Base-by-base conservation (phyloP, 2,329 filamentous ascomycete genomes). In the Colletotrichum neosansevieriae region DNA sequence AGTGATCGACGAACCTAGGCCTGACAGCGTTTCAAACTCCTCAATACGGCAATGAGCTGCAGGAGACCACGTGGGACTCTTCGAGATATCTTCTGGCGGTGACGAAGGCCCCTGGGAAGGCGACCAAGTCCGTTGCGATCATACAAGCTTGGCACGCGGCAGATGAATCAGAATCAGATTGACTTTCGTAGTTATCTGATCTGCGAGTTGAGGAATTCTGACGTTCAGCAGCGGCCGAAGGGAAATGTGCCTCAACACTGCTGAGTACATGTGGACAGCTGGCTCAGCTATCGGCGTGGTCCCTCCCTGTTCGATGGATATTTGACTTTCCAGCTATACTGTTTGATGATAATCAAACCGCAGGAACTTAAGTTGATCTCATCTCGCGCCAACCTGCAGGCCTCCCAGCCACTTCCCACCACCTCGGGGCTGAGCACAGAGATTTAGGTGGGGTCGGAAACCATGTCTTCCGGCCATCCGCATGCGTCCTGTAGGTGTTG, bases 401-500 rank as follows among this genome's bases (percentile, higher is more conserved):
- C 7, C 24, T 36, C 1, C 1, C 6, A 29, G 24, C 50, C 24
- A 15, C 24, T 36, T 17, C 36, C n/a, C n/a, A n/a, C 51, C 19
- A 38, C n/a, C 32, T 58, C 10, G 24, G 56, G 29, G 15, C 56
- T 58, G 21, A 19, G 56, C 40, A 58, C 10, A 13, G 13, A 32
- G 32, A 10, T 17, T 34, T 19, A 40, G 32, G n/a, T 45, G 17
- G 44, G 32, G 13, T 36, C 45, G 45, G 40, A 36, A 38, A 19
- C 32, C 58, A 42, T 32, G 32, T 32, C 36, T 29, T 64, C 44
- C 11, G 34, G 21, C 61, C 61, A 64, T 5, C 61, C 53, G 53
- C 61, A 64, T 12, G 34, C 44, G 10, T 64, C 61, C 34, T 57
- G 51, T 4, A 58, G 24, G n/a, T 49, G 61, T 9, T 58, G 34